These are phyloP conservation scores for Chaetomium sp. DNA, from an alignment of 2,329 filamentous ascomycete genomes.

Conservation along the genomic window DNA sequence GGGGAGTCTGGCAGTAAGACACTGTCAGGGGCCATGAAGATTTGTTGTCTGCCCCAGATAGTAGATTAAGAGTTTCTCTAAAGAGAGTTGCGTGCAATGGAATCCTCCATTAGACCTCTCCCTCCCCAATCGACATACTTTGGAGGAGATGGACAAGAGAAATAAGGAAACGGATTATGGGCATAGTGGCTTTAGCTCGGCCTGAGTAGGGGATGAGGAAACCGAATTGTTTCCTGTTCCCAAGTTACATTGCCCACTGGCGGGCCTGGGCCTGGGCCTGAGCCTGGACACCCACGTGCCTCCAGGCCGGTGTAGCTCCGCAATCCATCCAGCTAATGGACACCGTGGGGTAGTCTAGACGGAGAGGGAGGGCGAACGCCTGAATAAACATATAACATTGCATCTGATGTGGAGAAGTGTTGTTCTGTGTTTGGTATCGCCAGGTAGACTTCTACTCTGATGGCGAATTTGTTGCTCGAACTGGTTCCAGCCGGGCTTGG, in stretches of 20 bases:
- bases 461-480: neutral
- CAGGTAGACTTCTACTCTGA: neutral
- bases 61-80: no score
- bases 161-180: no score
- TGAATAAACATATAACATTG: neutral
- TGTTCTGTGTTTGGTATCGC: neutral
- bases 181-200: neutral
- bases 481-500: neutral
- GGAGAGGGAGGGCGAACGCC: neutral
- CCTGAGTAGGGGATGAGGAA: no score
- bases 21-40: neutral
- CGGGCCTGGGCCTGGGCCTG: no score
- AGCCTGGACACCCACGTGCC: no score
- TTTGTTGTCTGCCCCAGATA: neutral
- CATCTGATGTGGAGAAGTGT: neutral
- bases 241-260: neutral
- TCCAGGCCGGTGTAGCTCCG: no score
- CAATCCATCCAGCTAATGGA: neutral
- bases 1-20: neutral
- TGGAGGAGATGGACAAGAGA: neutral
- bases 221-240: neutral
- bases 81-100: neutral
- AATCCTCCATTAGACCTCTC: no score
- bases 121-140: neutral
- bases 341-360: neutral